Percentiles rank a stretch among this genome's conserved stretches.
These are phyloP conservation scores for Lentinula novae-zelandiae DNA, from an alignment of 1,284 basidiomycete species.

Conservation along the genomic window DNA sequence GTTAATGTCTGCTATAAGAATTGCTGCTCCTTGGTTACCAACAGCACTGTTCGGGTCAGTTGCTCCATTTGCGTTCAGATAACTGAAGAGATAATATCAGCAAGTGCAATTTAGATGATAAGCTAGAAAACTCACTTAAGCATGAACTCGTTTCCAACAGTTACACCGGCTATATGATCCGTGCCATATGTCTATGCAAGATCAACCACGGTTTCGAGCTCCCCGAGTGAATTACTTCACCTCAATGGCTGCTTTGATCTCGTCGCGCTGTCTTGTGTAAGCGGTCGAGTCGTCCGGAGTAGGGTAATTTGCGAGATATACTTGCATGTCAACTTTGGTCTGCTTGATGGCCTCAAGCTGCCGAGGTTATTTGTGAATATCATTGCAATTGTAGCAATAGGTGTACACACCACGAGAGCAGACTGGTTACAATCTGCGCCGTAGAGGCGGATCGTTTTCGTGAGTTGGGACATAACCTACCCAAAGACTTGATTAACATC, in stretches of 20 bases:
- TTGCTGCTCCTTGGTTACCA: slow-evolving; percentile 49
- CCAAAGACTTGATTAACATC: background rate
- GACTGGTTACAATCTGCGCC: slow-evolving; percentile 20
- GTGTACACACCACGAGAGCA: slow-evolving; percentile 22
- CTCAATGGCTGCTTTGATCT: slow-evolving; percentile 60
- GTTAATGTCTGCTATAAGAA: slow-evolving; percentile 63
- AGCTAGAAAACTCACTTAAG: slow-evolving; percentile 53
- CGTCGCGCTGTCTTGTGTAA: slow-evolving; percentile 70
- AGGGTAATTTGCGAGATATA: slow-evolving; percentile 84
- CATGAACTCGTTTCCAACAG: slow-evolving; percentile 82
- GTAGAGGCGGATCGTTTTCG: slow-evolving; percentile 19
- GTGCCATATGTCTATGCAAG: slow-evolving; percentile 78
- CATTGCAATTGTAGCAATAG: background rate
- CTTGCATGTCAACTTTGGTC: slow-evolving; percentile 85
- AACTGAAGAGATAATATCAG: slow-evolving; percentile 35
- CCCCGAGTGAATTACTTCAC: slow-evolving; percentile 24
- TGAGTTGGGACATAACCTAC: slow-evolving; percentile 44
- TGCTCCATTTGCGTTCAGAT: slow-evolving; percentile 42
- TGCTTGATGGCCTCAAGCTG: slow-evolving; percentile 79
- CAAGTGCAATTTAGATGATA: background rate
- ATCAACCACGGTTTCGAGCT: slow-evolving; percentile 52
- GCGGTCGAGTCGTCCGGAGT: slow-evolving; percentile 56
- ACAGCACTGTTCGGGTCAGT: slow-evolving; percentile 48
- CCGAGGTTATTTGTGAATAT: background rate
- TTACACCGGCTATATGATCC: slow-evolving; percentile 76